phyloP scores from a whole-genome alignment of 441 rosid genomes.

The Aleurites moluccanus region DNA sequence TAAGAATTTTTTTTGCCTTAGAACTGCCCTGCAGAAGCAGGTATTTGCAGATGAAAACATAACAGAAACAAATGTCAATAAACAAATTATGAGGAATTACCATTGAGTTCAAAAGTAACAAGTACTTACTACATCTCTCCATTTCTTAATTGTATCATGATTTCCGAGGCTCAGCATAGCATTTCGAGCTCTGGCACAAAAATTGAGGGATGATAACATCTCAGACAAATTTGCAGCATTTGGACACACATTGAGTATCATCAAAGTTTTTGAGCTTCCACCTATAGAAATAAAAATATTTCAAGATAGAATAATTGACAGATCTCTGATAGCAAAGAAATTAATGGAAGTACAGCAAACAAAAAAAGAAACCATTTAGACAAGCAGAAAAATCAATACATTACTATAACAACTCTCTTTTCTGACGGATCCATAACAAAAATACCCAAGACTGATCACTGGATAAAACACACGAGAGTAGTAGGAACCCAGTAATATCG shows the following conservation, averaged over 20 bases:
- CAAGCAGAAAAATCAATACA: conserved; percentile 3
- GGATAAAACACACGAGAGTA: conserved; percentile 1
- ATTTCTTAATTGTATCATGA: conserved; percentile 94
- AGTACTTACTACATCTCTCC: conserved; percentile 90
- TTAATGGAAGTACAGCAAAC: neutral
- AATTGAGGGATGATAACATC: conserved; percentile 84
- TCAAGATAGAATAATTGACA: neutral
- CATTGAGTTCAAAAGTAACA: conserved; percentile 15
- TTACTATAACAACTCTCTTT: conserved; percentile 6
- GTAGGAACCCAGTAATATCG: neutral
- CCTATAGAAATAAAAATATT: conserved; percentile 44
- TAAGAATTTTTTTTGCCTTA: neutral
- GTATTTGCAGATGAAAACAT: neutral
- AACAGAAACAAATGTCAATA: conserved; percentile 15
- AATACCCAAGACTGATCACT: neutral
- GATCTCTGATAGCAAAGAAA: conserved; percentile 1
- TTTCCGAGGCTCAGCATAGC: conserved; percentile 87
- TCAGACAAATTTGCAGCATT: conserved; percentile 70
- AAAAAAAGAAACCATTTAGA: neutral
- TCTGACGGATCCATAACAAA: conserved; percentile 12
- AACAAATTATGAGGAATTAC: conserved; percentile 18
- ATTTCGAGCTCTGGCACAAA: conserved; percentile 89
- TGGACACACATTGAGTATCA: conserved; percentile 84
- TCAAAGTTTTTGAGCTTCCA: conserved; percentile 83
- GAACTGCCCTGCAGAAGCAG: neutral